Conservation (phyloP, 2,329 filamentous ascomycete species). For the Fusarium ramigenum region DNA sequence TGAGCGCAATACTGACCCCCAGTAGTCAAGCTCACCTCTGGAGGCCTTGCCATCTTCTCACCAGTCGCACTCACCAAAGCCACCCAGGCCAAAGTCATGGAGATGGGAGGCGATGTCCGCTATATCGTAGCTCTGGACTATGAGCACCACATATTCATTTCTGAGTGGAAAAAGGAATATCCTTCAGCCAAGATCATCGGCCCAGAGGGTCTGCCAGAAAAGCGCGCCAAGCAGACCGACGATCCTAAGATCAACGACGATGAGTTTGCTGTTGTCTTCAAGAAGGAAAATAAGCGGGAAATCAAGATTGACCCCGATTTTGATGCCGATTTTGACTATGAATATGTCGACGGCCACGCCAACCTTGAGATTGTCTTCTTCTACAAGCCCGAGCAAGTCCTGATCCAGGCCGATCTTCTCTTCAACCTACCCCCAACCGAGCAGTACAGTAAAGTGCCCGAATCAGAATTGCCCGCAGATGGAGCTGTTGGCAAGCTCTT, state of each 20-base stretch:
- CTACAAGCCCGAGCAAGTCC: constrained; percentile 78
- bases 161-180: constrained; percentile 82
- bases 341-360: constrained; percentile 80
- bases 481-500: constrained; percentile 57
- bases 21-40: constrained; percentile 79
- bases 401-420: constrained; percentile 90
- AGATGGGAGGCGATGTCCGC: constrained; percentile 74
- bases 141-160: constrained; percentile 95
- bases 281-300: constrained; percentile 60
- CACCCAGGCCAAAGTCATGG: constrained; percentile 70
- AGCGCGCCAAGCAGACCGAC: constrained; percentile 70
- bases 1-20: neutral
- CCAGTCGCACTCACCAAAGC: constrained; percentile 85
- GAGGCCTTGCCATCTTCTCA: constrained; percentile 87
- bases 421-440: constrained; percentile 92
- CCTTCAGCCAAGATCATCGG: constrained; percentile 83
- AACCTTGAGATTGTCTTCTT: constrained; percentile 91
- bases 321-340: constrained; percentile 84
- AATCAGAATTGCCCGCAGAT: constrained; percentile 42
- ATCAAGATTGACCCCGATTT: constrained; percentile 77
- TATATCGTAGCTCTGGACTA: constrained; percentile 91
- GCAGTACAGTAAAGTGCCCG: constrained; percentile 80
- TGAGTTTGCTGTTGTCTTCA: constrained; percentile 75
- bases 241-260: constrained; percentile 59
- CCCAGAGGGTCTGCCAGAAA: constrained; percentile 83